phyloP scores from a whole-genome alignment of 208 protist species.

The Trypanosoma melophagium region DNA sequence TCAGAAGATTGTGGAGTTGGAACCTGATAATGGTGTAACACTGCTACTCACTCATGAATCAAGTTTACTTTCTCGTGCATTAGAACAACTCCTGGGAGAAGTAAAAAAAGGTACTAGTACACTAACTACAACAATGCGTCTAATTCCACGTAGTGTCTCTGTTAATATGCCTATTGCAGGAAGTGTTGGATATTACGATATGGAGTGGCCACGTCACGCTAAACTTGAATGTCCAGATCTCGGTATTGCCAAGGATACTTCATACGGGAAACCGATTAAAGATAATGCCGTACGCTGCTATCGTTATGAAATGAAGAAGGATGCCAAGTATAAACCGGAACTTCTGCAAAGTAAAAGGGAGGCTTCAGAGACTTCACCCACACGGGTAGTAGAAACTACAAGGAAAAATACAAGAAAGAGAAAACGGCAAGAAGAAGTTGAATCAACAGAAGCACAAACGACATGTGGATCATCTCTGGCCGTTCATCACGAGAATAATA shows the following conservation, averaged over 20 bases:
- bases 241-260: slow-evolving; percentile 42
- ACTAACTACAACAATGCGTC: slow-evolving; percentile 9
- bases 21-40: slow-evolving; percentile 70
- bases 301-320: slow-evolving; percentile 66
- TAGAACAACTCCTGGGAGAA: slow-evolving; percentile 23
- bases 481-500: no score
- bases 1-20: slow-evolving; percentile 60
- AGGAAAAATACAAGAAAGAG: no score
- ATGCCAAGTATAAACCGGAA: slow-evolving; percentile 52
- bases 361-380: neutral
- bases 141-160: slow-evolving; percentile 43
- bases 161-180: slow-evolving; percentile 64
- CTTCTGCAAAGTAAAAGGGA: slow-evolving; percentile 28
- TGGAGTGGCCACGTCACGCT: slow-evolving; percentile 63
- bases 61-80: slow-evolving; percentile 16
- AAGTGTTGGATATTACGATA: slow-evolving; percentile 49
- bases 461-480: neutral
- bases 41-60: slow-evolving; percentile 78
- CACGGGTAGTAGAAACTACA: no score
- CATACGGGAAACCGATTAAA: slow-evolving; percentile 47
- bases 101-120: neutral
- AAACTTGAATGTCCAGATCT: slow-evolving; percentile 70
- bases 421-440: neutral
- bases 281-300: slow-evolving; percentile 65
- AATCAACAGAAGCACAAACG: neutral